These are phyloP conservation scores for Astraeus odoratus DNA, from an alignment of 768 basidiomycete species.

Conservation along the genomic window DNA sequence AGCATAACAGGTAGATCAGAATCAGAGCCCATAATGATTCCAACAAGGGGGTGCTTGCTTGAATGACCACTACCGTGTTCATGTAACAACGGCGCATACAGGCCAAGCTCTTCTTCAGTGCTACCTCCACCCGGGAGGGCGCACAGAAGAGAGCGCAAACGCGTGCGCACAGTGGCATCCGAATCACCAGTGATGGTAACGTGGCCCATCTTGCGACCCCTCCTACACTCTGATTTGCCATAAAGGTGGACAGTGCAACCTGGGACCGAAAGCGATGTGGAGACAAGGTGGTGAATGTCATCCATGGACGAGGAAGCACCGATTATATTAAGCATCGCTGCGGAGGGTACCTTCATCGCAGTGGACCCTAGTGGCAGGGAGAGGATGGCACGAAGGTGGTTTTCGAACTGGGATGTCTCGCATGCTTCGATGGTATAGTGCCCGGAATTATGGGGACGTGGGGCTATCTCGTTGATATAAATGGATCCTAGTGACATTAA, in stretches of 20 bases:
- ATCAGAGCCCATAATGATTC: conserved; percentile 97
- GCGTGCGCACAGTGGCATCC: conserved; percentile 63
- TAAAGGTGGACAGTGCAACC: conserved; percentile 87
- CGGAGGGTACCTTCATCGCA: conserved; percentile 75
- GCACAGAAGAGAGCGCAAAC: conserved; percentile 69
- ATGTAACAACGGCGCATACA: conserved; percentile 44
- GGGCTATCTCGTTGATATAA: conserved; percentile 94
- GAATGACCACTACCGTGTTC: conserved; percentile 46
- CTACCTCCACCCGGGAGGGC: conserved; percentile 44
- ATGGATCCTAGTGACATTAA: conserved; percentile 49
- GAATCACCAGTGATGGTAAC: conserved; percentile 81
- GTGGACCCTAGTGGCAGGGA: conserved; percentile 86
- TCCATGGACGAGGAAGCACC: conserved; percentile 66
- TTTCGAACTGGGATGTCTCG: conserved; percentile 93
- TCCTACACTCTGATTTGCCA: conserved; percentile 86
- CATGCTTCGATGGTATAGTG: conserved; percentile 99
- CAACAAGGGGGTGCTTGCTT: conserved; percentile 69
- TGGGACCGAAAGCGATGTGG: conserved; percentile 57
- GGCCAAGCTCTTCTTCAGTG: conserved; percentile 39
- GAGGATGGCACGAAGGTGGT: conserved; percentile 93
- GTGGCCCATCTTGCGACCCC: conserved; percentile 97
- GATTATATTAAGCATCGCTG: conserved; percentile 92
- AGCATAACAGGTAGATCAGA: conserved; percentile 95
- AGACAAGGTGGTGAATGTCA: conserved; percentile 48
- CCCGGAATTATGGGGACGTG: conserved; percentile 96